Base-by-base conservation (phyloP, 805 yeast genomes). In the Pichia sporocuriosa region DNA sequence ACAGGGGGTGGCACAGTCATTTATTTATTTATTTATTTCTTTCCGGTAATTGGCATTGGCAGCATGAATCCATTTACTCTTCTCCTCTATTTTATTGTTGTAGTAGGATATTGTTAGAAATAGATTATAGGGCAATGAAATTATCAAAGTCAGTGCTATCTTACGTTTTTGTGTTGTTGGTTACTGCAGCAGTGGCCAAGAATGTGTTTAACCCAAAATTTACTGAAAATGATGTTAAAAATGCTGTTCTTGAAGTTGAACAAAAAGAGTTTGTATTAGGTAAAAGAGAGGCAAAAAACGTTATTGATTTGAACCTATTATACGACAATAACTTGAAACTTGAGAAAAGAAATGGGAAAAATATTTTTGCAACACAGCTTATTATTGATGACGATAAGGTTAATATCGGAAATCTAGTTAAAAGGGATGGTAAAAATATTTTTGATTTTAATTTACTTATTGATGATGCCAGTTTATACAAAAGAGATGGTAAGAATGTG, bases 331-430 rank as follows among this genome's bases (percentile, higher is more conserved):
- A 41, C 6, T 26, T 13, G 29, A 49, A 46, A 28, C 17, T 38
- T 2, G 40, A 7, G 13, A 43, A 49, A 31, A 50, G 53, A 45
- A 53, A 52, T 29, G 40, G 41, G 12, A 47, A 47, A 25, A 49
- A 53, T 32, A 42, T 48, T 23, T 41, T 43, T 22, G 36, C 49
- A 26, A 15, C 44, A 8, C 40, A 50, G 16, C 16, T 52, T 4
- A n/a, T 46, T 17, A 43, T 43, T 25, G 50, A 43, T 22, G 39
- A 32, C 10, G 21, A n/a, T n/a, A n/a, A n/a, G n/a, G n/a, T n/a
- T n/a, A n/a, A n/a, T n/a, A n/a, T n/a, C n/a, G n/a, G 21, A n/a
- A 13, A 17, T 15, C 27, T 43, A n/a, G 24, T 27, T 9, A 41
- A 43, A 21, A 48, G 51, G 20, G 50, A 47, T 12, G 40, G 38